Base-by-base conservation (phyloP, 768 basidiomycete genomes). In the Trametes cubensis region DNA sequence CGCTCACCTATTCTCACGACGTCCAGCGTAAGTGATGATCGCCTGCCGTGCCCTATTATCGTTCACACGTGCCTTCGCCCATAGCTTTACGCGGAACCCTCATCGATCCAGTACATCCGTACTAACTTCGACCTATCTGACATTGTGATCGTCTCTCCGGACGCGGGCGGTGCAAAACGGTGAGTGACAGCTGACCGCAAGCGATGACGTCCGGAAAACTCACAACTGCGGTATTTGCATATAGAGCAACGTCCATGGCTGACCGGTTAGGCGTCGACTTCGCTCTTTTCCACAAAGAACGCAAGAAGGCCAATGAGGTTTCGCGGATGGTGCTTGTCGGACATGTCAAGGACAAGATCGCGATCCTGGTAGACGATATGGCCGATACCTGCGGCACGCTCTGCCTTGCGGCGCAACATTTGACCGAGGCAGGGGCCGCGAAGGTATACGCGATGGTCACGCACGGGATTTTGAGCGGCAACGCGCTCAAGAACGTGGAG, bases 101-200 rank as follows among this genome's bases (percentile, higher is more conserved):
- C 93, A 52, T 90, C 92, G 69, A 91, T 96, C 69, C 83, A 92
- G 61, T 98, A 98, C 77, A 96, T 98, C 75, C 92, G 95, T 68
- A 88, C 89, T 42, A 87, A 95, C 74, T 95, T 98, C 76, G 85
- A 90, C 64, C 77, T 94, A 58, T 80, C 83, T 58, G 83, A 95
- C 69, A 85, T 96, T 51, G 91, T 98, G 66, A 96, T 99, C 65
- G 97, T 99, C 59, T 94, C 92, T 50, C 97, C 97, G 21, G 97
- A 99, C 77, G 97, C 97, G 0, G 97, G 97, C 59, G 97, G 97
- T 55, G 96, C 97, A 46, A 98, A 99, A 80, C 84, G 96, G 95
- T 95, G 69, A 69, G 80, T 67, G 55, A 57, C 26, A 28, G 18
- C 13, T 21, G 10, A 8, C 20, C 15, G 8, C 39, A 13, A 15